Evolutionary conservation across 108 stramenopile species (phyloP).

Genomic region (Discostella stelligeroides): DNA sequence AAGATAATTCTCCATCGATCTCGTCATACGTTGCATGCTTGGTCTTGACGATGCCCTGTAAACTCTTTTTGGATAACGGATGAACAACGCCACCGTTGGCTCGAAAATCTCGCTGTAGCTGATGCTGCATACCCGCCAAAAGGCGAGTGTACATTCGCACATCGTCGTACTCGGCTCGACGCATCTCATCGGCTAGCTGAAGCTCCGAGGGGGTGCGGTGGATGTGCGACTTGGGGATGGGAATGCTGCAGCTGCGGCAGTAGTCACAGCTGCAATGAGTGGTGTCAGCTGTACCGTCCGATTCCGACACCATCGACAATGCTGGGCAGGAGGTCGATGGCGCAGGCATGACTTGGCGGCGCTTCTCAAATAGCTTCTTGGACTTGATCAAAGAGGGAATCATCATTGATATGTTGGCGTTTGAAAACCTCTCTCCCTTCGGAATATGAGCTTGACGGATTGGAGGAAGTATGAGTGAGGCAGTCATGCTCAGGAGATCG

Average conservation of each 20-base stretch:
- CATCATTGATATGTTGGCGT: neutral
- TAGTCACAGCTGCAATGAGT: neutral
- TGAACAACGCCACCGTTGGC: conserved; percentile 8
- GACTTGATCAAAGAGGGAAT: conserved; percentile 1
- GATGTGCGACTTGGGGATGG: conserved; percentile 43
- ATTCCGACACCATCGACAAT: neutral
- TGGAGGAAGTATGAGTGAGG: too few species aligned
- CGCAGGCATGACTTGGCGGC: conserved; percentile 13
- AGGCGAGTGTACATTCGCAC: conserved; percentile 49
- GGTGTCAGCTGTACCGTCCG: neutral
- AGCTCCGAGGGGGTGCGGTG: conserved; percentile 49
- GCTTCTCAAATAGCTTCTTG: conserved; percentile 22
- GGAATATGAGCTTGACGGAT: neutral
- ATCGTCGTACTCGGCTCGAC: conserved; percentile 44
- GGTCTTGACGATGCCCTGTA: conserved; percentile 22
- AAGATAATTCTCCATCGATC: conserved; percentile 7
- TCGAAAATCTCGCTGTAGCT: conserved; percentile 18
- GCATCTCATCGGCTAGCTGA: conserved; percentile 36
- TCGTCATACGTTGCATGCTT: conserved; percentile 31
- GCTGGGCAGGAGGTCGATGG: neutral
- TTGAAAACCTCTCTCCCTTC: neutral
- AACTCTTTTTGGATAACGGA: conserved; percentile 19
- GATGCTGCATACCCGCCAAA: conserved; percentile 31
- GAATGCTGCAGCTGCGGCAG: conserved; percentile 17
- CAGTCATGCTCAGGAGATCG: too few species aligned